These are phyloP conservation scores for Adansonia rubrostipa DNA, from an alignment of 441 rosid genomes.

Conservation along the genomic window DNA sequence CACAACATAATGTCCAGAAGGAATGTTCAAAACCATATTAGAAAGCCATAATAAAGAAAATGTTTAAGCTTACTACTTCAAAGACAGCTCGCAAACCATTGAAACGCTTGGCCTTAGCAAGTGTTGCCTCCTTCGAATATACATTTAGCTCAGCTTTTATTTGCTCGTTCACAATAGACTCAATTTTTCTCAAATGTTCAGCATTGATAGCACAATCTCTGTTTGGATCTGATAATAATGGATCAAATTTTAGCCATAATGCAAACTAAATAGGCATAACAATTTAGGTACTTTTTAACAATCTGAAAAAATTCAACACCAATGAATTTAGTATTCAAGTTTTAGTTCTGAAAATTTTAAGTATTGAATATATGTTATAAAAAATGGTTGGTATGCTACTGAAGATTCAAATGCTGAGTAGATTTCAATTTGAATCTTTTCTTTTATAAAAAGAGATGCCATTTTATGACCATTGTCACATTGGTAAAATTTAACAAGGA, in stretches of 20 bases:
- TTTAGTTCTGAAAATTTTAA: not conserved
- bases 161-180: slow-evolving; percentile 87
- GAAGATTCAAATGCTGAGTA: too few species aligned
- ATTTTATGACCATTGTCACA: not conserved
- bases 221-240: slow-evolving; percentile 19
- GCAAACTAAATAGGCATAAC: slow-evolving; percentile 18
- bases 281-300: not conserved
- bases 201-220: slow-evolving; percentile 87
- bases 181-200: slow-evolving; percentile 73
- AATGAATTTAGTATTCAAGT: too few species aligned
- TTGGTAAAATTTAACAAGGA: not conserved
- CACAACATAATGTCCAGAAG: slow-evolving; percentile 19
- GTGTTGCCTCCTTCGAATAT: slow-evolving; percentile 70
- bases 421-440: too few species aligned
- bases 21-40: slow-evolving; percentile 11
- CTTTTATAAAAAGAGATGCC: not conserved
- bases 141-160: slow-evolving; percentile 86
- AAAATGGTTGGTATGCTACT: not conserved
- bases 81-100: slow-evolving; percentile 92
- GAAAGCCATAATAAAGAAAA: slow-evolving; percentile 17
- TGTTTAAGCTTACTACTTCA: slow-evolving; percentile 75
- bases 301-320: not conserved
- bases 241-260: slow-evolving; percentile 31
- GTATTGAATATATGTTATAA: not conserved
- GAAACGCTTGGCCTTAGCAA: slow-evolving; percentile 80